A percentile compares a stretch with the other conserved stretches of the same genome.
These are phyloP conservation scores for Colletotrichum gigasporum DNA, from an alignment of 2,329 filamentous ascomycete genomes.

Conservation along the genomic window DNA sequence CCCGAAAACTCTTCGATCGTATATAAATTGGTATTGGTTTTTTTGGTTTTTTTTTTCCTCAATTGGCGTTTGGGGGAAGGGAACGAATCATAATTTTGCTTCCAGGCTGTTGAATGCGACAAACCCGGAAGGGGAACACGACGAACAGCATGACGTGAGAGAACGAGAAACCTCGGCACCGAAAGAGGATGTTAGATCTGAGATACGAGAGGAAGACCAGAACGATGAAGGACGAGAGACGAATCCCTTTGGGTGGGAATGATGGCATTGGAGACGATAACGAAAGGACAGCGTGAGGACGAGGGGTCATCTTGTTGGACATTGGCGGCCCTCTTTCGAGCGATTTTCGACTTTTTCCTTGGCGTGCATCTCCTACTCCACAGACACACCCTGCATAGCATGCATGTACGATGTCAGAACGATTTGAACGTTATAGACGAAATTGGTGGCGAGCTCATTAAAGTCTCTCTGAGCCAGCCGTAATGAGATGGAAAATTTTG, in stretches of 20 bases:
- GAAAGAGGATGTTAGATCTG: conserved; percentile 25
- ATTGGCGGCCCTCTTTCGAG: conserved; percentile 10
- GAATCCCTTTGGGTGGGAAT: neutral
- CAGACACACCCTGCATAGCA: conserved; percentile 17
- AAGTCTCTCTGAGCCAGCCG: neutral
- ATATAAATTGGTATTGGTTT: conserved; percentile 23
- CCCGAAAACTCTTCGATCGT: conserved; percentile 17
- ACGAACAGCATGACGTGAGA: conserved; percentile 6
- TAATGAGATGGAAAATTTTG: neutral
- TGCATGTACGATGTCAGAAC: conserved; percentile 29
- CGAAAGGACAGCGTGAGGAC: neutral
- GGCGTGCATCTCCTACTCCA: neutral
- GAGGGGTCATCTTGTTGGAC: conserved; percentile 5
- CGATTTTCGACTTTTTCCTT: conserved; percentile 17
- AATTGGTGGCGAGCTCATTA: neutral
- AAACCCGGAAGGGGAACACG: neutral
- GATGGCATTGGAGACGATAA: neutral
- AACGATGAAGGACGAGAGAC: neutral
- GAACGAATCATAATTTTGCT: neutral
- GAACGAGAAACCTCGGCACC: conserved; percentile 13
- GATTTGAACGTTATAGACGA: conserved; percentile 24
- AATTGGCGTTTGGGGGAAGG: conserved; percentile 18
- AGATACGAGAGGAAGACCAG: conserved; percentile 23
- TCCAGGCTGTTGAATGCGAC: neutral
- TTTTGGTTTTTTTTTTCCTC: neutral